phyloP scores from a whole-genome alignment of 352 stramenopile species.

The Phytophthora kernoviae region DNA sequence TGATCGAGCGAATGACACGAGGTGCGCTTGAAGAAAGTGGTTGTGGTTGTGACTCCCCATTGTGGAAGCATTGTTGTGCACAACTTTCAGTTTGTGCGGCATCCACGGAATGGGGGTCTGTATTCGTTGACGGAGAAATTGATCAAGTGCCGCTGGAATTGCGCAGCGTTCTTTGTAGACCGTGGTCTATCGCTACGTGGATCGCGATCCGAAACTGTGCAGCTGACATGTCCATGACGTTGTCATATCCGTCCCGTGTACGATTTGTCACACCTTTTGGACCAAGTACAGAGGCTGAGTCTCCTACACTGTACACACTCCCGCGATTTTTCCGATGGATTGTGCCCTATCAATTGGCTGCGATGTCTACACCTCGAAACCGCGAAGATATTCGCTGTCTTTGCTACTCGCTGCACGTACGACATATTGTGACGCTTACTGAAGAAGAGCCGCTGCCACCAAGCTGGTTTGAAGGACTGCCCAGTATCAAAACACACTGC shows the following conservation, averaged over 20 bases:
- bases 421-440: conserved; percentile 46
- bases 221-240: conserved; percentile 1
- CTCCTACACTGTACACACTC: conserved; percentile 20
- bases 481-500: conserved; percentile 43
- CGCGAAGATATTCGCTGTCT: conserved; percentile 37
- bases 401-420: conserved; percentile 30
- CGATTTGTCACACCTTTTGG: conserved; percentile 7
- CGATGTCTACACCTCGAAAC: conserved; percentile 47
- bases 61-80: conserved; percentile 28
- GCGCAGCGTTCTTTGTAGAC: conserved; percentile 13
- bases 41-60: neutral
- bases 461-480: conserved; percentile 33
- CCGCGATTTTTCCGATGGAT: conserved; percentile 58
- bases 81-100: conserved; percentile 23
- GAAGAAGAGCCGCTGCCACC: conserved; percentile 38
- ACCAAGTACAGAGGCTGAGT: neutral
- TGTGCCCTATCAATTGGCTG: conserved; percentile 44
- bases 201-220: conserved; percentile 9
- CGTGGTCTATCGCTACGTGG: conserved; percentile 31
- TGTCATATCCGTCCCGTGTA: conserved; percentile 17
- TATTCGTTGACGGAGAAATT: conserved; percentile 34
- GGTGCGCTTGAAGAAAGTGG: conserved; percentile 1
- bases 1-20: conserved; percentile 9
- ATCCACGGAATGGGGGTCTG: conserved; percentile 38
- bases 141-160: conserved; percentile 34